These are phyloP conservation scores for Mortierella claussenii DNA, from an alignment of 192 early-diverging fungal species.

Conservation along the genomic window DNA sequence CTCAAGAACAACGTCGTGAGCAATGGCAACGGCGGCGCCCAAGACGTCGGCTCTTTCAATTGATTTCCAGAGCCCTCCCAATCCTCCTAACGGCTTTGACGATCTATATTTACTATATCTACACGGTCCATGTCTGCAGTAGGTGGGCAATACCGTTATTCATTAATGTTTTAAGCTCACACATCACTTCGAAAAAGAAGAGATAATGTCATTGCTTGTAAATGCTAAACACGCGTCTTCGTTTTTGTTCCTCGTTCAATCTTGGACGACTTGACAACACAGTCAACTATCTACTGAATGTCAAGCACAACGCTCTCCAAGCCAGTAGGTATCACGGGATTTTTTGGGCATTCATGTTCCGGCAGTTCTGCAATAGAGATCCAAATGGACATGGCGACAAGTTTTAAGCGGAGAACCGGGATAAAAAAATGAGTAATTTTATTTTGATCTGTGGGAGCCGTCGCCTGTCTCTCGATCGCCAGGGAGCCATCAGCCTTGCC, in stretches of 20 bases:
- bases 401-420: no score
- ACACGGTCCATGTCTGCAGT: slow-evolving; percentile 37
- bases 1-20: neutral
- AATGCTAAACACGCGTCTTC: neutral
- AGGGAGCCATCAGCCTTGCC: no score
- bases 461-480: no score
- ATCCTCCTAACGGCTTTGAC: slow-evolving; percentile 14
- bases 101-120: slow-evolving; percentile 44
- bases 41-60: neutral
- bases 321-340: slow-evolving; percentile 27
- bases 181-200: neutral
- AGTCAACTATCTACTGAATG: slow-evolving; percentile 17
- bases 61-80: slow-evolving; percentile 17
- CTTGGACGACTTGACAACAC: neutral
- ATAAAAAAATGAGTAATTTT: no score
- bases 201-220: neutral
- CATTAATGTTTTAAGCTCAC: neutral
- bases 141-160: slow-evolving; percentile 4
- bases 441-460: no score
- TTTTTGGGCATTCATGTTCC: no score
- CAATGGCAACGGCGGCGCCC: neutral
- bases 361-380: no score
- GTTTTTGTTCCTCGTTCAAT: no score
- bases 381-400: no score
- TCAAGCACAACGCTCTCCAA: slow-evolving; percentile 4